Evolutionary conservation across 352 stramenopile genomes (phyloP).

Genomic region (Phytophthora meadii): DNA sequence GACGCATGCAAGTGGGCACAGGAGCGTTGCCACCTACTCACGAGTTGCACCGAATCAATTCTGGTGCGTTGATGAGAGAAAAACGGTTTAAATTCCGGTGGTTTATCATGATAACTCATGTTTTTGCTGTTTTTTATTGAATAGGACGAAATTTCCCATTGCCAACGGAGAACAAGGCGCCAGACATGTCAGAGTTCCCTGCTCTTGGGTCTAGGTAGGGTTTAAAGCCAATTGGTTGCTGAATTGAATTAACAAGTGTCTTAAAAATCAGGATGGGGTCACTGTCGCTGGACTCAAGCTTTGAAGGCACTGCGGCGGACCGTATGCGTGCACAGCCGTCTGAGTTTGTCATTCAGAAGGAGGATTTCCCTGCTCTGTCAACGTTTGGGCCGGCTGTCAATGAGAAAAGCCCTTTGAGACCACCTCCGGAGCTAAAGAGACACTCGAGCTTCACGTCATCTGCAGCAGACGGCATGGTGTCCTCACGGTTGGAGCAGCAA

Average conservation of each 20-base stretch:
- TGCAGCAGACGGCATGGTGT: constrained; percentile 65
- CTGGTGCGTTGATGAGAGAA: constrained; percentile 36
- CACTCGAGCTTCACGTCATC: constrained; percentile 79
- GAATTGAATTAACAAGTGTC: neutral
- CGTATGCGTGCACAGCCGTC: constrained; percentile 58
- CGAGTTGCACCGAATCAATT: constrained; percentile 73
- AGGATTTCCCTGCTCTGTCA: constrained; percentile 86
- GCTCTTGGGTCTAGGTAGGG: constrained; percentile 66
- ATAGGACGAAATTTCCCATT: constrained; percentile 62
- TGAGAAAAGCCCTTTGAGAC: constrained; percentile 60
- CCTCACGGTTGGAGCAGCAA: constrained; percentile 47
- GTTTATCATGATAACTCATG: constrained; percentile 14
- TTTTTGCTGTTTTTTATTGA: constrained; percentile 24
- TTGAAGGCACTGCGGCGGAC: constrained; percentile 39
- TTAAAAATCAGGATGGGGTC: constrained; percentile 55
- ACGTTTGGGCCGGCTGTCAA: constrained; percentile 56
- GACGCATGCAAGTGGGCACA: constrained; percentile 38
- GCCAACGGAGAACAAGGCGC: constrained; percentile 67
- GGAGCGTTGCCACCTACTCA: constrained; percentile 42
- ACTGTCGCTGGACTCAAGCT: constrained; percentile 59
- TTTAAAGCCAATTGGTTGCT: no score
- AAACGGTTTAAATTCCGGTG: neutral
- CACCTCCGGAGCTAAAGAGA: constrained; percentile 61
- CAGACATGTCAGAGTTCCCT: constrained; percentile 88
- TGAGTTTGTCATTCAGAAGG: constrained; percentile 90